Base-by-base conservation (phyloP, 2,329 filamentous ascomycete genomes). In the Aspergillus ochraceus region DNA sequence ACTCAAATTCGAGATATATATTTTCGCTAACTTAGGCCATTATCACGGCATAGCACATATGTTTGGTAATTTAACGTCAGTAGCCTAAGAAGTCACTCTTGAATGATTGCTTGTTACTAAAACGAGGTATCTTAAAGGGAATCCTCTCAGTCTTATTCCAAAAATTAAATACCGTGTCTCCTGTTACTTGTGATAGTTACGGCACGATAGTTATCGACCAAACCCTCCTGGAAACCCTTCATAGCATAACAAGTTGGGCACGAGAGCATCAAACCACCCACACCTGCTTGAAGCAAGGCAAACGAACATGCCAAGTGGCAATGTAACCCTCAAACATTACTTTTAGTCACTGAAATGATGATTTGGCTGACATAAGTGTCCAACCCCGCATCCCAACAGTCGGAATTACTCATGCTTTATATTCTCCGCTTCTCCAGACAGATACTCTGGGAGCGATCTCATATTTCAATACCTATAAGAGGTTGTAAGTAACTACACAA, bases 341-440 rank as follows among this genome's bases (percentile, higher is more conserved):
- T 54, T 19, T 55, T 55, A 55, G 54, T 55, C 54, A 55, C 36
- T 55, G 46, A 36, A 55, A 55, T 51, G 49, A 8, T 20, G 11
- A 45, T 17, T 14, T 54, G 10, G 32, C 42, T 39, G 42, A 39
- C 22, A 30, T 32, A 49, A 24, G 54, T 42, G 49, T 50, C 19
- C 22, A 50, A 55, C 54, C 54, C 54, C 54, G 54, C 54, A 55
- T 55, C 49, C 50, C 26, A 36, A 55, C 32, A 30, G 30, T 46
- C 26, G 26, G 52, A 24, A 26, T 19, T 54, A 54, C n/a, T n/a
- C 24, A 22, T 52, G 32, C 30, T 46, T 50, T 50, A 50, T 55
- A 20, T 39, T n/a, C 46, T 42, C 54, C 54, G 30, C 46, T 50
- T 52, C 49, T 19, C 11, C 2, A 30, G 24, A 29, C 17, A n/a